Evolutionary conservation across 228 moss, liverwort and hornwort genomes (phyloP).

Genomic region (Sphagnum magellanicum): DNA sequence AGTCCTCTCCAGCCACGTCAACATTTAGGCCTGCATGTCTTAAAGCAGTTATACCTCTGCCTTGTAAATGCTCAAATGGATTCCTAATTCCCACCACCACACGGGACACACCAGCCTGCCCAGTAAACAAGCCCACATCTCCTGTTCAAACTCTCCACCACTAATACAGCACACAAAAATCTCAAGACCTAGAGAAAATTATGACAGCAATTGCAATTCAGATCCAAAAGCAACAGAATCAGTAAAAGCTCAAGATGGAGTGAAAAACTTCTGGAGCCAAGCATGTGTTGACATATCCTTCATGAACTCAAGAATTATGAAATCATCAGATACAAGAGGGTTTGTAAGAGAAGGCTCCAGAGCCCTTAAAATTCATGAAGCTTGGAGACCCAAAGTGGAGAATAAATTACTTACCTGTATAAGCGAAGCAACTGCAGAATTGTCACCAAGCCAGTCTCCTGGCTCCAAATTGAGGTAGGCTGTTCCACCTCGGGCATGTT

Average conservation of each 20-base stretch:
- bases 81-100: conserved; percentile 86
- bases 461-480: conserved; percentile 92
- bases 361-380: too few relatives aligned
- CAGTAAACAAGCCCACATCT: conserved; percentile 1
- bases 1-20: conserved; percentile 39
- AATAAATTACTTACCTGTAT: conserved; percentile 24
- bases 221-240: background rate
- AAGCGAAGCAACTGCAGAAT: conserved; percentile 69
- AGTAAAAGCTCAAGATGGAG: background rate
- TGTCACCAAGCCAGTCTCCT: conserved; percentile 86
- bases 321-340: too few relatives aligned
- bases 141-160: background rate
- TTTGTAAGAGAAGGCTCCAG: too few relatives aligned
- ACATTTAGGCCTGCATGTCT: conserved; percentile 26
- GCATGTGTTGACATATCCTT: too few relatives aligned
- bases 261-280: background rate
- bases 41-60: conserved; percentile 64
- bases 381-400: too few relatives aligned
- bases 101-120: conserved; percentile 67
- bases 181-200: background rate
- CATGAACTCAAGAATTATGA: too few relatives aligned
- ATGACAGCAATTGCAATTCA: background rate
- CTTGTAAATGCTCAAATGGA: conserved; percentile 69
- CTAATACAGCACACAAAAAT: background rate
- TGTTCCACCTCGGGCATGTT: conserved; percentile 61